phyloP scores from a whole-genome alignment of 2,329 filamentous ascomycete genomes.

The Fusarium sp. region DNA sequence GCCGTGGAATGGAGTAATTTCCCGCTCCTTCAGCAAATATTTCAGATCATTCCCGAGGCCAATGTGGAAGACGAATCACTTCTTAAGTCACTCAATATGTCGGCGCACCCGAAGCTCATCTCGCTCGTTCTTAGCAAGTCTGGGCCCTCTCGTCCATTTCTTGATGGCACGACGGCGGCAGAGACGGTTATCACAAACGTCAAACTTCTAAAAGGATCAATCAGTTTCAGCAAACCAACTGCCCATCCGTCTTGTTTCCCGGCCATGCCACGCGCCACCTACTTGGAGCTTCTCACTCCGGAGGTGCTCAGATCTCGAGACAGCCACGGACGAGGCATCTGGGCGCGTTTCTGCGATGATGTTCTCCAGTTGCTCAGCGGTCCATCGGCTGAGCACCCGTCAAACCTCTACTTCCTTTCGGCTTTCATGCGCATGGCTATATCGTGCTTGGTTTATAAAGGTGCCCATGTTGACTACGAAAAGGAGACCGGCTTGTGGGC shows the following conservation, averaged over 20 bases:
- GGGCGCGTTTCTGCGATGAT: conserved; percentile 45
- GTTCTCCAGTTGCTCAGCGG: conserved; percentile 30
- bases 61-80: conserved; percentile 33
- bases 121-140: conserved; percentile 42
- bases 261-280: conserved; percentile 21
- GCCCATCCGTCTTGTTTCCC: conserved; percentile 45
- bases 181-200: conserved; percentile 51
- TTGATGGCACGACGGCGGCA: conserved; percentile 41
- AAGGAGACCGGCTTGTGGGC: conserved; percentile 32
- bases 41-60: conserved; percentile 22
- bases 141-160: conserved; percentile 25
- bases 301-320: conserved; percentile 43
- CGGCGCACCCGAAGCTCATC: conserved; percentile 43
- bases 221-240: conserved; percentile 9
- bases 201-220: conserved; percentile 8
- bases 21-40: conserved; percentile 37
- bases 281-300: conserved; percentile 43
- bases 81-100: conserved; percentile 47
- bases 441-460: conserved; percentile 23
- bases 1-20: conserved; percentile 49
- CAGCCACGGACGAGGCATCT: conserved; percentile 34
- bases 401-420: conserved; percentile 29
- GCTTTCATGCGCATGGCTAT: conserved; percentile 32
- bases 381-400: conserved; percentile 11
- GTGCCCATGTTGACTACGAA: conserved; percentile 36